Percentiles rank a stretch among this genome's conserved stretches.
Evolutionary conservation across 179 eudicot genomes (phyloP).

Genomic region (Nepenthes alata): DNA sequence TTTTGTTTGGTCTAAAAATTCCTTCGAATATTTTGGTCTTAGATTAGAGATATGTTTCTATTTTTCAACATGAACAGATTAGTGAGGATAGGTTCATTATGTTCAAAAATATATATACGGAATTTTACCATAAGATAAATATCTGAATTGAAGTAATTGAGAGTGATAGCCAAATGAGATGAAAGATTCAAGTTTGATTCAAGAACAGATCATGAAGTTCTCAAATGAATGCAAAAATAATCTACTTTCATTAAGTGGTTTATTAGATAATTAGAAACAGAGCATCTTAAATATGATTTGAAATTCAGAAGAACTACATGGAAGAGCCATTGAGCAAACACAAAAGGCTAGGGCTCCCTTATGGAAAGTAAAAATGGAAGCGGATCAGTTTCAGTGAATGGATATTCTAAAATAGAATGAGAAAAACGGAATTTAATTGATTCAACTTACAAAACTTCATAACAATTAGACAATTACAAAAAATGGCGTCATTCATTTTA

Average conservation of each 20-base stretch:
- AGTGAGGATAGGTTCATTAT: too few species aligned
- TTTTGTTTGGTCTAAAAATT: too few species aligned
- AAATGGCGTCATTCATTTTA: too few species aligned
- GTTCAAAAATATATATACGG: too few species aligned
- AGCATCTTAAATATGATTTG: not conserved
- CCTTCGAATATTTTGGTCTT: too few species aligned
- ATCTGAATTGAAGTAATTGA: too few species aligned
- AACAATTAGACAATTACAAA: not conserved
- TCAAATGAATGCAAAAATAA: not conserved
- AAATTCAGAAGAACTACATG: not conserved
- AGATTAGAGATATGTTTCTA: too few species aligned
- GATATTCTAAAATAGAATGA: not conserved
- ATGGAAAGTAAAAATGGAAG: not conserved
- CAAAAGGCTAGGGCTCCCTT: not conserved
- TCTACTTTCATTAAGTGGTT: not conserved
- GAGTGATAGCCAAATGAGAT: too few species aligned
- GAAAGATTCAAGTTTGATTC: too few species aligned
- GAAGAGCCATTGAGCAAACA: not conserved
- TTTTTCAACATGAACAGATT: too few species aligned
- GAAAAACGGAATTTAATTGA: not conserved
- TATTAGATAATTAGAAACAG: not conserved
- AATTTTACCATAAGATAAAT: too few species aligned
- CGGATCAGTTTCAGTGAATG: not conserved
- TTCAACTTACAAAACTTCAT: not conserved
- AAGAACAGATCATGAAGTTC: too few species aligned